Evolutionary conservation across 2,329 filamentous ascomycete genomes (phyloP).

Genomic region (Colletotrichum destructivum): DNA sequence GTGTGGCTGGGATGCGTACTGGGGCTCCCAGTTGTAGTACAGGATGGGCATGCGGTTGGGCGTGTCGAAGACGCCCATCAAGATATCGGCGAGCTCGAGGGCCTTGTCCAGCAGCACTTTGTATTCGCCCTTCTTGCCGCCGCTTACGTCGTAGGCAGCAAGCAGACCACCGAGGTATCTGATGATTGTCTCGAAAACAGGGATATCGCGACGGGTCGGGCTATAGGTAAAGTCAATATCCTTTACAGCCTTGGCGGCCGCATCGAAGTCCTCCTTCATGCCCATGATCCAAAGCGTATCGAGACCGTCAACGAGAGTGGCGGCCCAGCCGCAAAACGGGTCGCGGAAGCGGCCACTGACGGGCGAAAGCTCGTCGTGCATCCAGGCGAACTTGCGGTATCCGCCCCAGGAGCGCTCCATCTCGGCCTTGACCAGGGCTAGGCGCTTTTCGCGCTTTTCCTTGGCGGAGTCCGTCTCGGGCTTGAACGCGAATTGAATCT

Average conservation of each 20-base stretch:
- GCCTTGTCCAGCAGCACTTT: constrained; percentile 82
- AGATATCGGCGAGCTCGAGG: constrained; percentile 82
- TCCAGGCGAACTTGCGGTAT: constrained; percentile 85
- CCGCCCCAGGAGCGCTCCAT: constrained; percentile 86
- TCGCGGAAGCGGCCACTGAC: constrained; percentile 78
- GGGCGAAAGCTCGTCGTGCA: constrained; percentile 88
- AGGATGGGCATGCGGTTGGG: constrained; percentile 93
- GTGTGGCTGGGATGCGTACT: constrained; percentile 74
- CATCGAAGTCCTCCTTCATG: constrained; percentile 82
- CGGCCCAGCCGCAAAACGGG: constrained; percentile 93
- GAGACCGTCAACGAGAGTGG: constrained; percentile 85
- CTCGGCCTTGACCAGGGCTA: constrained; percentile 78
- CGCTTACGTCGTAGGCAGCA: constrained; percentile 89
- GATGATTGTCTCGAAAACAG: constrained; percentile 94
- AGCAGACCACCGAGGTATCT: constrained; percentile 90
- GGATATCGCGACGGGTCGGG: constrained; percentile 75
- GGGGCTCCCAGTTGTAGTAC: constrained; percentile 83
- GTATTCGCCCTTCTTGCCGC: constrained; percentile 69
- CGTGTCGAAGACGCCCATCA: constrained; percentile 90
- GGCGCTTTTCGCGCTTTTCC: constrained; percentile 74
- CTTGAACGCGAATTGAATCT: constrained; percentile 82
- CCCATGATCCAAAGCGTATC: constrained; percentile 93
- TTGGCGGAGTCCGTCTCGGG: constrained; percentile 74
- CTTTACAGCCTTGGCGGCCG: constrained; percentile 78
- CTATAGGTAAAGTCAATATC: constrained; percentile 88